Conservation (phyloP, 768 basidiomycete species). For the Boletus eberwhitei region DNA sequence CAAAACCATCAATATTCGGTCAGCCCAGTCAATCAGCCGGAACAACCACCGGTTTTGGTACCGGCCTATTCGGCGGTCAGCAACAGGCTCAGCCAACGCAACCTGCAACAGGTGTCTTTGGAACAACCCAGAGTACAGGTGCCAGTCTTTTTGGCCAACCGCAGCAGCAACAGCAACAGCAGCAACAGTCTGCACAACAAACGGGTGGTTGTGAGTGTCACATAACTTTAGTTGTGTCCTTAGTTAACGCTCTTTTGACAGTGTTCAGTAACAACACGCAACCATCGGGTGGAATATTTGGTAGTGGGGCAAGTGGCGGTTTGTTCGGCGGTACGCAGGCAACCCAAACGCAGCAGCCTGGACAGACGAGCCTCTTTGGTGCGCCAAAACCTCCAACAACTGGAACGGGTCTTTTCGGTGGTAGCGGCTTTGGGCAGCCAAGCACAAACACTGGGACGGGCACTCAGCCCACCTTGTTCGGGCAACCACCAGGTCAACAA, state of each 20-base stretch:
- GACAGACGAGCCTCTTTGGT: slow-evolving; percentile 30
- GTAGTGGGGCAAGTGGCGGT: slow-evolving; percentile 32
- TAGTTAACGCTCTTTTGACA: slow-evolving; percentile 17
- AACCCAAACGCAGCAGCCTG: slow-evolving; percentile 37
- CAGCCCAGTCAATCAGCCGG: slow-evolving; percentile 40
- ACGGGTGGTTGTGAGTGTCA: slow-evolving; percentile 34
- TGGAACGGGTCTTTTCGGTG: slow-evolving; percentile 46
- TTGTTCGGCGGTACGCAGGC: slow-evolving; percentile 36
- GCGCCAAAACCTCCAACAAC: slow-evolving; percentile 31
- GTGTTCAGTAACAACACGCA: slow-evolving; percentile 38
- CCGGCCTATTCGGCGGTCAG: slow-evolving; percentile 27
- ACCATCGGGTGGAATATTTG: slow-evolving; percentile 36
- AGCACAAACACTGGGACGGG: slow-evolving; percentile 29
- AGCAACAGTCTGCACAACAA: slow-evolving; percentile 40
- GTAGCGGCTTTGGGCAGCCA: slow-evolving; percentile 46
- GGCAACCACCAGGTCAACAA: slow-evolving; percentile 46
- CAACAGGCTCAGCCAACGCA: slow-evolving; percentile 25
- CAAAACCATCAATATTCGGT: slow-evolving; percentile 51
- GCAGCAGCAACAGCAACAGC: slow-evolving; percentile 28
- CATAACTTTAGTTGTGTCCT: not conserved
- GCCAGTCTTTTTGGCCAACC: slow-evolving; percentile 34
- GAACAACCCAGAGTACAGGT: slow-evolving; percentile 17
- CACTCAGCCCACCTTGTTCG: slow-evolving; percentile 46
- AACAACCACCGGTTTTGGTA: slow-evolving; percentile 36
- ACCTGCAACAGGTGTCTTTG: slow-evolving; percentile 30